Percentiles rank a stretch among this genome's conserved stretches.
These are phyloP conservation scores for Tinospora cordifolia DNA, from an alignment of 164 flowering plant genomes.

Conservation along the genomic window DNA sequence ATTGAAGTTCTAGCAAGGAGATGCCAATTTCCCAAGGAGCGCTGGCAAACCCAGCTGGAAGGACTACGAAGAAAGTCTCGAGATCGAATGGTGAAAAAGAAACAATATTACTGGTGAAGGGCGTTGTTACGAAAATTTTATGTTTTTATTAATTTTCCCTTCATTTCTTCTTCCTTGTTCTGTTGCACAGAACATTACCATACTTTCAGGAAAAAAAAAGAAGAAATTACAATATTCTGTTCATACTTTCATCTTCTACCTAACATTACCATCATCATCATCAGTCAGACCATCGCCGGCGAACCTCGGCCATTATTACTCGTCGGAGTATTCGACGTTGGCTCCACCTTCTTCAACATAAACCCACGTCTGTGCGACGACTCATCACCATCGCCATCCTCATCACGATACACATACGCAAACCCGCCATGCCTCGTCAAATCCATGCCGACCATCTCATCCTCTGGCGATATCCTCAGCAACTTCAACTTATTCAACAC, in stretches of 20 bases:
- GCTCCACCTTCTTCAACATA: slow-evolving; percentile 15
- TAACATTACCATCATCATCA: background rate
- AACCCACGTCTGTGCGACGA: slow-evolving; percentile 3
- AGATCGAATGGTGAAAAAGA: too few species aligned
- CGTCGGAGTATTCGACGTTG: slow-evolving; percentile 5
- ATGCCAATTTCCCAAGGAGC: too few species aligned
- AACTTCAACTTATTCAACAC: slow-evolving; percentile 38
- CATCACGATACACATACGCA: slow-evolving; percentile 53
- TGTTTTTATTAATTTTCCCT: too few species aligned
- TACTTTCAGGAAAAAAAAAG: too few species aligned
- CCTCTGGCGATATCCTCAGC: slow-evolving; percentile 56
- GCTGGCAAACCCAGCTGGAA: too few species aligned
- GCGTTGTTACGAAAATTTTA: too few species aligned
- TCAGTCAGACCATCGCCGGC: background rate
- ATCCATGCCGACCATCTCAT: slow-evolving; percentile 83
- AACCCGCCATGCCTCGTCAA: slow-evolving; percentile 75
- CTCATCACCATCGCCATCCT: slow-evolving; percentile 19
- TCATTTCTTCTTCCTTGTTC: too few species aligned
- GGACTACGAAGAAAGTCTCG: too few species aligned
- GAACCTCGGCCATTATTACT: background rate
- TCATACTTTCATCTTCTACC: slow-evolving; percentile 9
- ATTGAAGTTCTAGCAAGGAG: too few species aligned
- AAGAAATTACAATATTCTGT: background rate
- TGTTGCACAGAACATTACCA: too few species aligned
- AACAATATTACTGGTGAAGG: too few species aligned